Evolutionary conservation across 1,284 basidiomycete species (phyloP).

Genomic region (Ustilago cynodontis): DNA sequence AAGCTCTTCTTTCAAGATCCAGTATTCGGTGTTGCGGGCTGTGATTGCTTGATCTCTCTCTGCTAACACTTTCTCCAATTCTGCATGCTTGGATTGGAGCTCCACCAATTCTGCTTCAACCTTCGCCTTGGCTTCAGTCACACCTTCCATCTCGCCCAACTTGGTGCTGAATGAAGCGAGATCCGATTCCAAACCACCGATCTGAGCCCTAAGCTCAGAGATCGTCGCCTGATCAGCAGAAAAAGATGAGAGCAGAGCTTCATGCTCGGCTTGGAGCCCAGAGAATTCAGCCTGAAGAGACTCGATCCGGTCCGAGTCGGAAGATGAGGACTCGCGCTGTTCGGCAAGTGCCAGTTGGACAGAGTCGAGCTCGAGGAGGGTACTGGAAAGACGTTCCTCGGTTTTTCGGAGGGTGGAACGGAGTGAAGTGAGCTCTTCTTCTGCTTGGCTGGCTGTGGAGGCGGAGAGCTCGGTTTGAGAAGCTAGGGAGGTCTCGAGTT

Average conservation of each 20-base stretch:
- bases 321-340: conserved; percentile 18
- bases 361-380: conserved; percentile 2
- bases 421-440: conserved; percentile 12
- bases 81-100: conserved; percentile 2
- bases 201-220: not conserved
- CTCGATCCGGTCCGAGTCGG: conserved; percentile 20
- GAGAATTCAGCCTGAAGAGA: conserved; percentile 21
- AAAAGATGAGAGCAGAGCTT: not conserved
- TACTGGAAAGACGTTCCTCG: conserved; percentile 2
- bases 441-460: not conserved
- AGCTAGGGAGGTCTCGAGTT: not conserved
- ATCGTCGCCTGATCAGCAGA: not conserved
- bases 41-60: conserved; percentile 26
- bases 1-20: conserved; percentile 58
- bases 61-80: conserved; percentile 19
- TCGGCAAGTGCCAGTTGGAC: conserved; percentile 29
- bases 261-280: not conserved
- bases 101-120: conserved; percentile 4
- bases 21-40: conserved; percentile 48
- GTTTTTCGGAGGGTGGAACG: conserved; percentile 4
- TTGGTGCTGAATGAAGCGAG: not conserved
- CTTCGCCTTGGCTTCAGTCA: not conserved
- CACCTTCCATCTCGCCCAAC: not conserved
- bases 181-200: not conserved
- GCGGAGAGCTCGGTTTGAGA: not conserved